Percentiles rank a stretch among this genome's conserved stretches.
Evolutionary conservation across 2,329 filamentous ascomycete genomes (phyloP).

Genomic region (Monilinia fructicola): DNA sequence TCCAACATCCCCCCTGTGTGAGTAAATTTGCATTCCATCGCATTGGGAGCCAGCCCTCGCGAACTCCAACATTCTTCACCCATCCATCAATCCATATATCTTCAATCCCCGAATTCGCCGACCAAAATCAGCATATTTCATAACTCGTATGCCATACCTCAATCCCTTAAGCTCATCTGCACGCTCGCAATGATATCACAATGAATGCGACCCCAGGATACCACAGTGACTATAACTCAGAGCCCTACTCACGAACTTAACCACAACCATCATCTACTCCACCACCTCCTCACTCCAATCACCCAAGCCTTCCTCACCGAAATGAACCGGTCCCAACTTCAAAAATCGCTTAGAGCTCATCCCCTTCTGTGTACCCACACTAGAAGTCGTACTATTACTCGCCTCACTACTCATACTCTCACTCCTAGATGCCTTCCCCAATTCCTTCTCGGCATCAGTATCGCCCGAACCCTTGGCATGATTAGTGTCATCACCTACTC

Average conservation of each 20-base stretch:
- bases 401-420: constrained; percentile 18
- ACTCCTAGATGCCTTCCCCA: constrained; percentile 6
- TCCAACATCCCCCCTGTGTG: not conserved
- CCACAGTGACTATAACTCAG: not conserved
- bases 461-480: constrained; percentile 3
- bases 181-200: not conserved
- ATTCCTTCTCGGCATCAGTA: not conserved
- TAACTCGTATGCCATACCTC: not conserved
- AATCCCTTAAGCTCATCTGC: not conserved
- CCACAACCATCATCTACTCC: not conserved
- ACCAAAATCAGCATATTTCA: not conserved
- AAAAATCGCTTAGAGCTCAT: constrained; percentile 31
- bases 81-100: not conserved
- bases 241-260: not conserved
- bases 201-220: not conserved
- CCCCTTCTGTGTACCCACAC: constrained; percentile 14
- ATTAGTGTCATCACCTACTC: constrained; percentile 21
- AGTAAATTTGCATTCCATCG: constrained; percentile 1
- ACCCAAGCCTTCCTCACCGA: constrained; percentile 30
- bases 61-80: not conserved
- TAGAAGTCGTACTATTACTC: constrained; percentile 14
- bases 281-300: constrained; percentile 38
- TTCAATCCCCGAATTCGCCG: not conserved
- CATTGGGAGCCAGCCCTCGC: not conserved
- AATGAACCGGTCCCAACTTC: constrained; percentile 37